Base-by-base conservation (phyloP, 257 asterid species). In the Thymus mandschuricus region DNA sequence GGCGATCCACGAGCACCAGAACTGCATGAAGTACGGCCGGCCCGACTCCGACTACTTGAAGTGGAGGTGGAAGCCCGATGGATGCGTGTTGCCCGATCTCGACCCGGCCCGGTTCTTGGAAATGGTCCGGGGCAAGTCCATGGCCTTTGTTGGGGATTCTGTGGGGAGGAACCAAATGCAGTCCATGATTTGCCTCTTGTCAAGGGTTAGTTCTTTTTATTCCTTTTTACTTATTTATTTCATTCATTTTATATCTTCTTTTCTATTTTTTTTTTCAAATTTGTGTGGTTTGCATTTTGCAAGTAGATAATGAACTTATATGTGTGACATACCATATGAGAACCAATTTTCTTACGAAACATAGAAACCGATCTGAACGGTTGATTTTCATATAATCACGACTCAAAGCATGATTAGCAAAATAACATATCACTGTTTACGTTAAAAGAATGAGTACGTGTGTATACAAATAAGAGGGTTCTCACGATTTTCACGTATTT, bases 101-200 rank as follows among this genome's bases (percentile, higher is more conserved):
- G 71, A 84, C 72, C 89, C 92, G 51, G 70, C 8, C 56, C 86
- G 75, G 70, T 86, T 86, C 71, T 43, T 86, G 78, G 88, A 82
- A 68, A 74, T 82, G 68, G 76, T 79, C 56, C 79, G 88, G 68
- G 75, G 51, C 9, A 84, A 82, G 77, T 69, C 85, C 2, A n/a
- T 87, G 81, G 89, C 88, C 0, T 87, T 87, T 62, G 84, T 87
- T n/a, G 92, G 92, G 4, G 92, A 87, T 43, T 84, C 92, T 1
- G 85, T 84, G 0, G 92, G 88, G 13, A 81, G 92, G 77, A 87
- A 87, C 64, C 89, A 87, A 67, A 73, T 87, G 88, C 92, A 87
- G 31, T 87, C 92, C 75, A 72, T 87, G 78, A 81, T 82, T 11
- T 87, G 92, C 79, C 86, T 87, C 69, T 77, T 87, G 69, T 84